Conservation (phyloP, 2,329 filamentous ascomycete species). For the Cordyceps farinosa region DNA sequence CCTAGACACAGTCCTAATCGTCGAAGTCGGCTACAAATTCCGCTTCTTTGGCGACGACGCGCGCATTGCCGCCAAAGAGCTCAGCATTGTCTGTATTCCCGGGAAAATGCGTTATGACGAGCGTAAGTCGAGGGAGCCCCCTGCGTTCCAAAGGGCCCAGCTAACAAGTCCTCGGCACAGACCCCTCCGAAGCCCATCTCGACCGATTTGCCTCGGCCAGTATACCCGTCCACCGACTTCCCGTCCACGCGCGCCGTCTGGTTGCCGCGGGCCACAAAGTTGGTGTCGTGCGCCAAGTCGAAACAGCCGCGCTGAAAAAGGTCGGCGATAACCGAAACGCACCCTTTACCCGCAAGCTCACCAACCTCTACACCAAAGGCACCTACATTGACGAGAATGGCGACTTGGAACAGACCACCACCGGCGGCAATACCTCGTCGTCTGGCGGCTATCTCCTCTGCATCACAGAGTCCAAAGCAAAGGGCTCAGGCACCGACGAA, state of each 20-base stretch:
- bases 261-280: slow-evolving; percentile 94
- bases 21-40: slow-evolving; percentile 98
- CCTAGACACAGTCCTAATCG: slow-evolving; percentile 82
- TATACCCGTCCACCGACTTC: slow-evolving; percentile 85
- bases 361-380: slow-evolving; percentile 95
- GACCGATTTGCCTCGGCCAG: slow-evolving; percentile 92
- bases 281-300: slow-evolving; percentile 87
- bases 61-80: slow-evolving; percentile 78
- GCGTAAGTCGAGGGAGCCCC: slow-evolving; percentile 44
- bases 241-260: slow-evolving; percentile 90
- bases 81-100: slow-evolving; percentile 94
- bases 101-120: slow-evolving; percentile 95
- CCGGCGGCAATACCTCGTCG: slow-evolving; percentile 46
- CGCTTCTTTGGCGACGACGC: slow-evolving; percentile 96
- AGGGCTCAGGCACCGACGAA: slow-evolving; percentile 80
- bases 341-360: slow-evolving; percentile 87
- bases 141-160: neutral
- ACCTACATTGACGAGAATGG: slow-evolving; percentile 95
- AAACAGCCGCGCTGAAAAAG: slow-evolving; percentile 94
- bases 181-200: slow-evolving; percentile 86
- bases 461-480: slow-evolving; percentile 80
- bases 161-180: slow-evolving; percentile 31
- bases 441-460: slow-evolving; percentile 87
- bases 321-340: slow-evolving; percentile 91
- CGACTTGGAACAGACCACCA: slow-evolving; percentile 58